Conservation (phyloP, 768 basidiomycete species). For the Macrolepiota dolichaula region DNA sequence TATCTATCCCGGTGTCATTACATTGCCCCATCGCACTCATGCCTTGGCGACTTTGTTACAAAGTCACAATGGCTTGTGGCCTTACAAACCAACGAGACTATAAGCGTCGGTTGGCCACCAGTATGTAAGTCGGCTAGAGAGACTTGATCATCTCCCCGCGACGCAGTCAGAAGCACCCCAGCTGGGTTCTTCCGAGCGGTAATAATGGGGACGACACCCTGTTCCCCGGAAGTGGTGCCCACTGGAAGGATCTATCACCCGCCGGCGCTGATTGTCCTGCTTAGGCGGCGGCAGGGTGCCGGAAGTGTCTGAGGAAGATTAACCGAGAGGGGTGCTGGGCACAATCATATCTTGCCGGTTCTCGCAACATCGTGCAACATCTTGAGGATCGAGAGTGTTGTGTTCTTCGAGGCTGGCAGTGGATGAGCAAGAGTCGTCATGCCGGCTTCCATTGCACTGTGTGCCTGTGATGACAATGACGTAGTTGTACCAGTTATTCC, state of each 20-base stretch:
- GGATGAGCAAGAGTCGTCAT: not conserved
- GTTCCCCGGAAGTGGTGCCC: not conserved
- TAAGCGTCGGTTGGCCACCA: not conserved
- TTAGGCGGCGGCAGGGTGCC: not conserved
- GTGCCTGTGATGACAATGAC: not conserved
- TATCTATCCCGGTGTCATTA: not conserved
- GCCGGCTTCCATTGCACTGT: not conserved
- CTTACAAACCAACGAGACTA: not conserved
- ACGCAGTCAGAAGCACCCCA: not conserved
- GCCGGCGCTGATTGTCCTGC: not conserved
- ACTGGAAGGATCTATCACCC: not conserved
- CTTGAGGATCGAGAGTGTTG: not conserved
- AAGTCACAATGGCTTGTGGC: not conserved
- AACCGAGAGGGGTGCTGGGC: too few species aligned
- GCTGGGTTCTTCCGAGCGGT: not conserved
- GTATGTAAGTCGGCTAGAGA: not conserved
- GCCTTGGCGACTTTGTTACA: not conserved
- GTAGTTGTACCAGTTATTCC: not conserved
- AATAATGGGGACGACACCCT: not conserved
- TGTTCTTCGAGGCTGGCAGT: not conserved
- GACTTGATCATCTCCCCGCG: not conserved
- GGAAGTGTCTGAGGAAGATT: not conserved
- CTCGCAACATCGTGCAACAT: not conserved
- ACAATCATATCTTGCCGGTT: not conserved
- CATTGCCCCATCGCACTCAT: not conserved